Conservation (phyloP, 2,329 filamentous ascomycete species). For the Metarhizium sp. region DNA sequence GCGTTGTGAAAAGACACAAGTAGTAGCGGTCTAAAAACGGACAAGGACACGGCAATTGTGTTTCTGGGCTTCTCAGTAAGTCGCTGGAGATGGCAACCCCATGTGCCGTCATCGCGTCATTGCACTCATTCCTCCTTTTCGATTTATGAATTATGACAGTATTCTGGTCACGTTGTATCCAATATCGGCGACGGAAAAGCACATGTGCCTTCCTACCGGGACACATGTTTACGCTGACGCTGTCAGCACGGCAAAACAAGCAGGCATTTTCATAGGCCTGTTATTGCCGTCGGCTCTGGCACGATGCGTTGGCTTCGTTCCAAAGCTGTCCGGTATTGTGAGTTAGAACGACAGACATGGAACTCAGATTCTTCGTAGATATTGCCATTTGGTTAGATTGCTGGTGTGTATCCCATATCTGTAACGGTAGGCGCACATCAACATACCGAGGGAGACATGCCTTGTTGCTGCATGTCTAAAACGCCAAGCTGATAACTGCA, state of each 20-base stretch:
- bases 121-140: neutral
- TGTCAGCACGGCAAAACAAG: too few species aligned
- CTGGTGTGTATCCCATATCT: neutral
- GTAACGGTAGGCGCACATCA: neutral
- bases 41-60: neutral
- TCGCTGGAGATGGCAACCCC: too few species aligned
- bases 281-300: too few species aligned
- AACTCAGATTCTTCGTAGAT: too few species aligned
- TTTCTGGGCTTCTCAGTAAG: neutral
- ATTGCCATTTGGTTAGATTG: too few species aligned
- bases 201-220: too few species aligned
- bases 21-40: neutral
- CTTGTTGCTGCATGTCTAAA: neutral
- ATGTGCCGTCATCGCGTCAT: neutral
- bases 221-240: too few species aligned
- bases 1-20: neutral
- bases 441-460: neutral
- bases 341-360: too few species aligned
- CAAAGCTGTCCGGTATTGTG: too few species aligned
- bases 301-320: too few species aligned
- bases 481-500: neutral
- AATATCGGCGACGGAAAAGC: too few species aligned
- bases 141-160: neutral
- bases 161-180: neutral
- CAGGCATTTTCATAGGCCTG: too few species aligned